phyloP scores from a whole-genome alignment of 208 protist species.

The Crithidia sp. region DNA sequence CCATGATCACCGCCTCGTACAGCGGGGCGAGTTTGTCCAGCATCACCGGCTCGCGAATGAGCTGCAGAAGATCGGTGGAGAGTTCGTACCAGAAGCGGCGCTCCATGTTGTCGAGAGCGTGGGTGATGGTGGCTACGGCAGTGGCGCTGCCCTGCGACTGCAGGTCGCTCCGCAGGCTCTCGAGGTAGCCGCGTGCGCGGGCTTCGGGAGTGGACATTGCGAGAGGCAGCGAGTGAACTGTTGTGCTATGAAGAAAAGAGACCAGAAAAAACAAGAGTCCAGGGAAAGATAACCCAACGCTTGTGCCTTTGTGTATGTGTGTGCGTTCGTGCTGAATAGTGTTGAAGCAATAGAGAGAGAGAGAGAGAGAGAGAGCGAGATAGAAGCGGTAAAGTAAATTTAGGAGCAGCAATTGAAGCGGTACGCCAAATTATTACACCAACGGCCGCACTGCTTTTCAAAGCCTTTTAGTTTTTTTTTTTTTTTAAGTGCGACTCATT shows the following conservation, averaged over 20 bases:
- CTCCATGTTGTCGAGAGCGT: slow-evolving; percentile 44
- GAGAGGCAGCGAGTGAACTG: not conserved
- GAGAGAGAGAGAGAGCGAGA: not conserved
- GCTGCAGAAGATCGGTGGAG: slow-evolving; percentile 62
- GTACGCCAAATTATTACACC: not conserved
- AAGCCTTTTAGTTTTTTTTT: no score
- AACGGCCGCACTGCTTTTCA: not conserved
- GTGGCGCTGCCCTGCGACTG: slow-evolving; percentile 32
- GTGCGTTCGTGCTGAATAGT: not conserved
- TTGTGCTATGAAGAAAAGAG: slow-evolving; percentile 3
- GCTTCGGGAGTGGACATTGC: slow-evolving; percentile 42
- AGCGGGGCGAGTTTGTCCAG: slow-evolving; percentile 73
- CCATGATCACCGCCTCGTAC: slow-evolving; percentile 69
- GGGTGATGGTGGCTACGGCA: slow-evolving; percentile 49
- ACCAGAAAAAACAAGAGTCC: not conserved
- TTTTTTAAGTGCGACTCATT: no score
- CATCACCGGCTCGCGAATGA: slow-evolving; percentile 67
- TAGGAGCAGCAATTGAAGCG: no score
- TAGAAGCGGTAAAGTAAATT: not conserved
- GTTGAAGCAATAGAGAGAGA: not conserved
- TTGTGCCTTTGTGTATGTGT: slow-evolving; percentile 12
- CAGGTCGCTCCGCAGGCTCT: slow-evolving; percentile 43
- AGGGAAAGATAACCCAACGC: not conserved
- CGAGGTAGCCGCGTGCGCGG: slow-evolving; percentile 51
- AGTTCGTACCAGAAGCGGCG: slow-evolving; percentile 81